Percentiles rank a stretch among this genome's conserved stretches.
Conservation (phyloP, 495 filamentous ascomycete genomes). For the Lentithecium fluviatile region DNA sequence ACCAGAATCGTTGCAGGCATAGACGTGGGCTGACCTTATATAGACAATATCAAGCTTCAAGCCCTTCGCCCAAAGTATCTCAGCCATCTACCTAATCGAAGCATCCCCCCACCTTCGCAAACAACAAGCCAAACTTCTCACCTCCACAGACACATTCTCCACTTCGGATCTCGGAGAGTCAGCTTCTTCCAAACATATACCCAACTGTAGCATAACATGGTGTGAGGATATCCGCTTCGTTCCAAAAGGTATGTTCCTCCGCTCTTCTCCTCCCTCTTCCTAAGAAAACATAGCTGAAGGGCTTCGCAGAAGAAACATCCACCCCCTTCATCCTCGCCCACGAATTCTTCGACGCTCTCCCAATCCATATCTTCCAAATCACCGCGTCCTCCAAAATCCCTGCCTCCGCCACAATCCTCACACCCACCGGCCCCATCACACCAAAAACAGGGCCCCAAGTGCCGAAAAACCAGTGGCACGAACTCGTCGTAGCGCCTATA, state of each 20-base stretch:
- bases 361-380: constrained; percentile 91
- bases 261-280: not conserved
- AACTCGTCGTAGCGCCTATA: constrained; percentile 77
- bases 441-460: constrained; percentile 46
- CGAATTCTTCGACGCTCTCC: constrained; percentile 98
- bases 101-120: constrained; percentile 72
- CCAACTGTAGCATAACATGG: constrained; percentile 72
- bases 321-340: constrained; percentile 93
- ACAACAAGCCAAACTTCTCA: constrained; percentile 79
- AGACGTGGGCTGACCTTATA: constrained; percentile 7
- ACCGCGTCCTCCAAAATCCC: constrained; percentile 47
- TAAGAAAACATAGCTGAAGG: not conserved
- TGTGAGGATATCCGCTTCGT: constrained; percentile 83
- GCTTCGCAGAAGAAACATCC: constrained; percentile 51
- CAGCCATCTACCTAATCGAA: constrained; percentile 87
- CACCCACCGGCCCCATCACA: constrained; percentile 41
- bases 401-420: constrained; percentile 45
- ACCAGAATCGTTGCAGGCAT: not conserved
- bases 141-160: constrained; percentile 66
- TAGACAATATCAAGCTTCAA: constrained; percentile 86
- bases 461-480: constrained; percentile 71
- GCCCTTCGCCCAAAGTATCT: constrained; percentile 69
- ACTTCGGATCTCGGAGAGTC: constrained; percentile 72
- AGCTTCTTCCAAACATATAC: constrained; percentile 71
- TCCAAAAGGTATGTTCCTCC: constrained; percentile 57